Base-by-base conservation (phyloP, 306 rosid genomes). In the Rosa rugosa region DNA sequence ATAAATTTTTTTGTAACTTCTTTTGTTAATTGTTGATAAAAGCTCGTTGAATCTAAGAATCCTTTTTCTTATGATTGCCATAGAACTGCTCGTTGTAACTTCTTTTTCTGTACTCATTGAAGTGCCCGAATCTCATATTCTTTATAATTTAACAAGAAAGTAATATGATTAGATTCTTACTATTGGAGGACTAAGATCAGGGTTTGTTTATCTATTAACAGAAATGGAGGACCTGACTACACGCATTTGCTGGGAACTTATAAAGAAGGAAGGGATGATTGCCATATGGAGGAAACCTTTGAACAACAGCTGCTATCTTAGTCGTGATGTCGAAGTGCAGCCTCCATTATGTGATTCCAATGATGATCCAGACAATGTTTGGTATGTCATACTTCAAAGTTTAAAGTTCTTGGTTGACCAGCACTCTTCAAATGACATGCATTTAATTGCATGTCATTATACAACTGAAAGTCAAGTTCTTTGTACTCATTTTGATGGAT, bases 261-360 rank as follows among this genome's bases (percentile, higher is more conserved):
- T 92, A 69, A 88, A 51, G 69, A 94, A 90, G 81, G 91, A 89
- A 75, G 98, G 94, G 54, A 88, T 89, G 80, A 86, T 94, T 84
- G 97, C 97, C 78, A 87, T 92, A 80, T 92, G 98, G 98, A 80
- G 13, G 87, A 94, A 94, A 84, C 97, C 98, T 72, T 45, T 86
- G 81, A 85, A 85, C 84, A 94, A 90, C 76, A 87, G 83, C 88
- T 94, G 97, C 87, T 94, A 94, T 85, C 87, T 84, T 62, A 85
- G 84, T 84, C 93, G 91, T 22, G 86, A 82, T 38, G n/a, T 75
- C 34, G 85, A 67, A 63, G 81, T 82, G 79, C 84, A 80, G 80
- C 97, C 98, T 79, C 90, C 88, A n/a, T 53, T 92, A 66, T 94
- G 97, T 81, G 92, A 87, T 65, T 75, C 88, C 63, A 80, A 84